A percentile compares a stretch with the other conserved stretches of the same genome.
Evolutionary conservation across 2,329 filamentous ascomycete species (phyloP).

Genomic region (Colletotrichum eremochloae): DNA sequence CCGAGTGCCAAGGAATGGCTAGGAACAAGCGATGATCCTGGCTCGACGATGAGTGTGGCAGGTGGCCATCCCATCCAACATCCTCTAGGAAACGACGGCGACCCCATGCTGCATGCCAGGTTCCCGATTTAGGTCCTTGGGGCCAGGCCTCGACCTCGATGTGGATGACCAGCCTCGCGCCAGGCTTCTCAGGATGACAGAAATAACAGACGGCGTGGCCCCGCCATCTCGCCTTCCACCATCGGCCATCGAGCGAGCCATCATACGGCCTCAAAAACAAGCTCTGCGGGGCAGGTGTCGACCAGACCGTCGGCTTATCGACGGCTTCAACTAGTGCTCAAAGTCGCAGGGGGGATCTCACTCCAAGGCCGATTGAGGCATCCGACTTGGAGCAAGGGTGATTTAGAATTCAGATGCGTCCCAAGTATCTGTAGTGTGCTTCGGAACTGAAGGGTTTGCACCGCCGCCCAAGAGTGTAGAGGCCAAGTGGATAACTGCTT

Average conservation of each 20-base stretch:
- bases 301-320: slow-evolving; percentile 4
- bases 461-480: neutral
- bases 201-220: slow-evolving; percentile 6
- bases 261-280: slow-evolving; percentile 4
- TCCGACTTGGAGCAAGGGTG: neutral
- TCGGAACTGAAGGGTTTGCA: neutral
- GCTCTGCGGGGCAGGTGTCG: neutral
- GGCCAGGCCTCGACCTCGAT: slow-evolving; percentile 2
- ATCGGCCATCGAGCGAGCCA: slow-evolving; percentile 11
- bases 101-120: slow-evolving; percentile 8
- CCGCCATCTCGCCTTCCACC: slow-evolving; percentile 2
- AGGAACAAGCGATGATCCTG: slow-evolving; percentile 13
- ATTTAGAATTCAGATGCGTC: neutral
- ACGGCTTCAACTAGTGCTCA: slow-evolving; percentile 22
- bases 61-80: slow-evolving; percentile 18
- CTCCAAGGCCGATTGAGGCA: slow-evolving; percentile 14
- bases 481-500: neutral
- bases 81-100: slow-evolving; percentile 17
- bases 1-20: slow-evolving; percentile 34
- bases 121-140: neutral
- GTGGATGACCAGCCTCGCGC: slow-evolving; percentile 5
- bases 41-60: neutral
- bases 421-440: neutral
- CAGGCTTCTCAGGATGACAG: slow-evolving; percentile 3
- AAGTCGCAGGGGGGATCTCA: slow-evolving; percentile 7